A percentile compares a stretch with the other conserved stretches of the same genome.
phyloP scores from a whole-genome alignment of 345 rosid genomes.

The Cardamine chenopodiifolia region DNA sequence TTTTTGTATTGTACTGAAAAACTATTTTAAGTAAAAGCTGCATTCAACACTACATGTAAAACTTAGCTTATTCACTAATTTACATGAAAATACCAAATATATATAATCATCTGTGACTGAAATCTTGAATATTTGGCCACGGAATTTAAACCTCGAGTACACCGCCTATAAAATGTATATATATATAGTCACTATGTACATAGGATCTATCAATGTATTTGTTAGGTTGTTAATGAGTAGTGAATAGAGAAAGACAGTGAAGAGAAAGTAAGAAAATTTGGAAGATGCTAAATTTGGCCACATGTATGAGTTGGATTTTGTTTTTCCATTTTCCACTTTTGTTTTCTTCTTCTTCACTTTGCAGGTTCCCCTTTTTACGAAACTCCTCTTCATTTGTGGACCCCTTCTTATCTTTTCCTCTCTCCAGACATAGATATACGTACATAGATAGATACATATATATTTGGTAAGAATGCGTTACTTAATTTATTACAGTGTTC shows the following conservation, averaged over 20 bases:
- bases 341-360: conserved; percentile 50
- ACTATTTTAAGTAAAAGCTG: conserved; percentile 27
- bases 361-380: conserved; percentile 48
- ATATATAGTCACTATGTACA: conserved; percentile 29
- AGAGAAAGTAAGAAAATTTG: conserved; percentile 30
- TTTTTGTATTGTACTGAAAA: conserved; percentile 22
- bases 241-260: conserved; percentile 44
- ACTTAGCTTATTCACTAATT: conserved; percentile 23
- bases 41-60: conserved; percentile 37
- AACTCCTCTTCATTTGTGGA: conserved; percentile 37
- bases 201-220: conserved; percentile 45
- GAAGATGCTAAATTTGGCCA: conserved; percentile 48
- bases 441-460: conserved; percentile 2
- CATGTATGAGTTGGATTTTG: conserved; percentile 49
- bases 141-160: conserved; percentile 44
- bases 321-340: conserved; percentile 45
- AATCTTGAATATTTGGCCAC: conserved; percentile 27
- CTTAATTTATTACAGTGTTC: conserved; percentile 29
- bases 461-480: conserved; percentile 27
- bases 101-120: conserved; percentile 32
- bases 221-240: conserved; percentile 39
- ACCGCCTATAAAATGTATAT: conserved; percentile 44
- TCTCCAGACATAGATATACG: conserved; percentile 19
- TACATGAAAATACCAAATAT: conserved; percentile 36
- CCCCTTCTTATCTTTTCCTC: conserved; percentile 35